Base-by-base conservation (phyloP, 345 rosid species). In the Fremontodendron californicum region DNA sequence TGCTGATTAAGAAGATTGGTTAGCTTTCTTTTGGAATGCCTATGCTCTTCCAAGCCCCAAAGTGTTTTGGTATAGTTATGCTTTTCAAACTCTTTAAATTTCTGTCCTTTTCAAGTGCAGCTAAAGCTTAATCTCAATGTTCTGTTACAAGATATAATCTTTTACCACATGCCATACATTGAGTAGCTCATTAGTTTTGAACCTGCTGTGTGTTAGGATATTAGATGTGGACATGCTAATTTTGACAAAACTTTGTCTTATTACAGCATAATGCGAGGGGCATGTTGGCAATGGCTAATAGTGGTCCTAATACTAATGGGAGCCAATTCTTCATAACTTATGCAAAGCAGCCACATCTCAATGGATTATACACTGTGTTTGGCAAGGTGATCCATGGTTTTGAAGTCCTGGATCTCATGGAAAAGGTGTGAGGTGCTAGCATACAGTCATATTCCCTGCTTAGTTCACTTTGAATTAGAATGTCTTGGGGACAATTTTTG, bases 311-410 rank as follows among this genome's bases (percentile, higher is more conserved):
- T 79, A 96, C 99, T 39, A 94, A 92, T 23, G 99, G 95, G 76
- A 94, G 98, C 89, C 99, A 96, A 80, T 96, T 96, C 83, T 96
- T 96, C 84, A 68, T 96, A 19, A 52, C 86, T 21, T 96, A 90
- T 58, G 97, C 92, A 7, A 94, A 96, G 86, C 98, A 94, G 80
- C 99, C 98, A 27, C 98, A 96, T 87, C 97, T 96, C 61, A 94
- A 96, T 80, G 99, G 99, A 73, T 73, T 90, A 68, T 94, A 96
- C 90, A 94, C 99, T 18, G 81, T 94, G 65, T 91, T 96, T 70
- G 99, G 99, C 83, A 88, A 81, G 82, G 99, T 96, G 74, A 96
- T 96, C 81, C 98, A 96, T 77, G 99, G 99, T 33, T 96, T 96
- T 78, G 99, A 96, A 86, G 96, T 96, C 54, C 97, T 96, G 78